Evolutionary conservation across 2,329 filamentous ascomycete genomes (phyloP), one percentile per base, ranked within the genome.

Genomic region (Talaromyces sp.): DNA sequence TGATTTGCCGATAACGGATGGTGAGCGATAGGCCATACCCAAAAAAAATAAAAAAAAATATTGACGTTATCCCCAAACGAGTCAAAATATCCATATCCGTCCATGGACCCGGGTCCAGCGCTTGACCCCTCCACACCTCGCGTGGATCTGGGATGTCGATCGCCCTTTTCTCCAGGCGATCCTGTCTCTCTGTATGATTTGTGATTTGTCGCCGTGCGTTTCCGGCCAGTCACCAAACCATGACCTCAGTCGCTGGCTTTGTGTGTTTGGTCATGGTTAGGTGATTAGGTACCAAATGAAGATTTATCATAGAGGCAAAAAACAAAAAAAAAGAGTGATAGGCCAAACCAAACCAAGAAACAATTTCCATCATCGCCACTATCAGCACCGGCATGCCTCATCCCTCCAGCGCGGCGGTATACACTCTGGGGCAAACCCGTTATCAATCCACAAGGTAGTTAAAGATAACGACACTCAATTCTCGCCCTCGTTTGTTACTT

Each of bases 341-440:
- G 35, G 56, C 70, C 71, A 73, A 75, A 68, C 75, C 75, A 68
- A 76, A 76, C 71, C 65, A 55, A 78, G 76, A 66, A 77, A 77
- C 70, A 72, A 63, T 76, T 77, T 78, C 76, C 77, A 76, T 77
- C 24, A 26, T 29, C 35, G 53, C 53, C 53, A 58, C 17, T 38
- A 38, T 38, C 35, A 38, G 35, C 35, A 38, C 7, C 17, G 5
- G 6, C 14, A 38, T n/a, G 35, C 17, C 14, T 14, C 35, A 4
- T 38, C 13, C 32, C 13, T 35, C 6, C 14, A 35, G 35, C 17
- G 35, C 14, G n/a, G 35, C 35, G 35, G 35, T 38, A 38, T 38
- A 38, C 35, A 38, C 17, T 38, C 35, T 38, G 35, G 35, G 35
- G 6, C 35, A 38, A 38, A 38, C 13, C 17, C 14, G 14, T n/a